A percentile compares a stretch with the other conserved stretches of the same genome.
These are phyloP conservation scores for Cymbidium sinense DNA, from an alignment of 106 monocot genomes.

Conservation along the genomic window DNA sequence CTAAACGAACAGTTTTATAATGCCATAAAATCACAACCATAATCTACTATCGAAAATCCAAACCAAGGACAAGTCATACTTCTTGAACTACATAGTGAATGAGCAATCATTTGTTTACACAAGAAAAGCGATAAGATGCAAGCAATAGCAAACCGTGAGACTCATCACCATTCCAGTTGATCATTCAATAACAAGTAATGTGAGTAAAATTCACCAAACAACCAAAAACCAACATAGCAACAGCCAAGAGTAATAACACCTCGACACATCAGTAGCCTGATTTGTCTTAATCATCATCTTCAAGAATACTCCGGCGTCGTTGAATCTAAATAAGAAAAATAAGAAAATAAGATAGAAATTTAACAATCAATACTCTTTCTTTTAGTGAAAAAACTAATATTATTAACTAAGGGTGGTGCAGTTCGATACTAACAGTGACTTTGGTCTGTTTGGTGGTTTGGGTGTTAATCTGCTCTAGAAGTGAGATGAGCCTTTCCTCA, in stretches of 20 bases:
- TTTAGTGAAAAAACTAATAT: background rate
- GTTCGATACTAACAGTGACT: slow-evolving; percentile 52
- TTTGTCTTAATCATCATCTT: slow-evolving; percentile 52
- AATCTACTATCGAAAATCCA: background rate
- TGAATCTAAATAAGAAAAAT: slow-evolving; percentile 39
- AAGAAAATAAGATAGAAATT: background rate
- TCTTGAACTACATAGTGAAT: background rate
- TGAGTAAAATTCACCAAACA: background rate
- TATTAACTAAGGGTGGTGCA: background rate
- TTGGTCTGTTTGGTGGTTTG: slow-evolving; percentile 71
- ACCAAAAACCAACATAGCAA: background rate
- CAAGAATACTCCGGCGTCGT: slow-evolving; percentile 70
- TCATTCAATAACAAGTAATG: background rate
- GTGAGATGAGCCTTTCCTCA: slow-evolving; percentile 64
- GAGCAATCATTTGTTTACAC: background rate
- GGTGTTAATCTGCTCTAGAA: slow-evolving; percentile 74
- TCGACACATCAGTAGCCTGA: background rate
- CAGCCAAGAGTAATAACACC: background rate
- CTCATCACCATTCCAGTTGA: background rate
- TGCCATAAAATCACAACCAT: background rate
- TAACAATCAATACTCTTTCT: background rate
- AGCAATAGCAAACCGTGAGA: background rate
- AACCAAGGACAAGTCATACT: background rate
- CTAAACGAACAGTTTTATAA: too few species aligned
- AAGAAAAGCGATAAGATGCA: background rate